Base-by-base conservation (phyloP, 2,329 filamentous ascomycete species). In the Camptophora hylomeconis region DNA sequence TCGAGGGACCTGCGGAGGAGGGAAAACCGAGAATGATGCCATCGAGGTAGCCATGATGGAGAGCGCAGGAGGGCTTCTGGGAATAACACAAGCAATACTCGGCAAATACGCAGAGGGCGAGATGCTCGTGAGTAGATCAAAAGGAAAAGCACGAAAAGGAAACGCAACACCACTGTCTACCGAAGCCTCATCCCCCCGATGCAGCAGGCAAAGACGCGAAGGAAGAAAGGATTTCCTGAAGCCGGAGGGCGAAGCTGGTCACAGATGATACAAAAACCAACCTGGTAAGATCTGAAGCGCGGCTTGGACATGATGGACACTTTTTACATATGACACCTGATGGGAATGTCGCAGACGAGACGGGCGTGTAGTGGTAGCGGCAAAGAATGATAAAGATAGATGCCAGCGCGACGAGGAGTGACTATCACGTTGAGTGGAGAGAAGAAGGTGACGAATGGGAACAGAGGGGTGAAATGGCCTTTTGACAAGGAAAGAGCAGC, bases 21-120 rank as follows among this genome's bases (percentile, higher is more conserved):
- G 41, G 17, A 41, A 40, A 12, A 42, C 39, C 5, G 35, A 36
- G 16, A 42, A 40, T 22, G 34, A 27, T 13, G 31, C 14, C 22
- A 30, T 31, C 7, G 26, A 14, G 20, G 31, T 28, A 13, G 33
- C 30, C n/a, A n/a, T n/a, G n/a, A 25, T 4, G 12, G n/a, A n/a
- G 9, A 18, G 20, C 26, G 31, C 24, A 20, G 35, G 32, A 40
- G 37, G 30, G 35, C 37, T 26, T 34, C 37, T 40, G 37, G 31
- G 20, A 12, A 10, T 19, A 24, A 29, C 11, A 18, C 6, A 17
- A 24, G 26, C n/a, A n/a, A n/a, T n/a, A n/a, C n/a, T n/a, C n/a
- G n/a, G n/a, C n/a, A n/a, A n/a, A n/a, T n/a, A n/a, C n/a, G n/a
- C n/a, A n/a, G n/a, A n/a, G n/a, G n/a, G n/a, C 20, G 9, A 21